Evolutionary conservation across 352 stramenopile genomes (phyloP).

Genomic region (Pythium graminicola): DNA sequence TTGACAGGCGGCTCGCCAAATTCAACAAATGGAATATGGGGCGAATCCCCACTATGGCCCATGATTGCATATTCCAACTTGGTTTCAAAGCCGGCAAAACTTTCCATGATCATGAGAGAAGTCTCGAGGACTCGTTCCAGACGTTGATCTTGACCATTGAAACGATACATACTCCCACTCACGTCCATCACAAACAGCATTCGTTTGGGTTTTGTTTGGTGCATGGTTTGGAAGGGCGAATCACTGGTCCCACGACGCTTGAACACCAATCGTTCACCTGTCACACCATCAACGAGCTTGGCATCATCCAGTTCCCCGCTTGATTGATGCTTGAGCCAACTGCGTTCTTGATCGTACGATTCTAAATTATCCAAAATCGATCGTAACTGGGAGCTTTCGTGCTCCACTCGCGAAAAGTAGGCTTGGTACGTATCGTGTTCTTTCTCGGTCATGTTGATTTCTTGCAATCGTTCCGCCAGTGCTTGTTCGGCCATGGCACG

Average conservation of each 20-base stretch:
- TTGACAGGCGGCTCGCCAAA: slow-evolving; percentile 77
- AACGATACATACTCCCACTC: slow-evolving; percentile 89
- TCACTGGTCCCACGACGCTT: slow-evolving; percentile 82
- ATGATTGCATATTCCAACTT: slow-evolving; percentile 91
- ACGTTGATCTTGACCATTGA: slow-evolving; percentile 91
- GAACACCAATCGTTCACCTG: slow-evolving; percentile 90
- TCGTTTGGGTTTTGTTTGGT: slow-evolving; percentile 57
- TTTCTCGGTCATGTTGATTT: slow-evolving; percentile 83
- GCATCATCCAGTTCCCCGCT: slow-evolving; percentile 94
- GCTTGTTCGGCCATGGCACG: slow-evolving; percentile 68
- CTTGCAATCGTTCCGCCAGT: slow-evolving; percentile 53
- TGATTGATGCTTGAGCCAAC: slow-evolving; percentile 91
- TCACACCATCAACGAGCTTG: slow-evolving; percentile 91
- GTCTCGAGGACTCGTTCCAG: slow-evolving; percentile 91
- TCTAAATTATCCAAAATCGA: slow-evolving; percentile 82
- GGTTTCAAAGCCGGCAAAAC: slow-evolving; percentile 82
- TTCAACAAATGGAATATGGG: slow-evolving; percentile 87
- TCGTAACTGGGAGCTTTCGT: slow-evolving; percentile 70
- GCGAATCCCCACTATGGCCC: slow-evolving; percentile 87
- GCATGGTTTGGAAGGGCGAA: slow-evolving; percentile 27
- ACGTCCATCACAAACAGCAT: slow-evolving; percentile 93
- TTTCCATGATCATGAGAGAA: slow-evolving; percentile 95
- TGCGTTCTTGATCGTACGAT: slow-evolving; percentile 75
- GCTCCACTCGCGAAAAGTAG: slow-evolving; percentile 66
- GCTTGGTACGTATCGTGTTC: slow-evolving; percentile 76